Evolutionary conservation across 2,329 filamentous ascomycete genomes (phyloP), one percentile per base, ranked within the genome.

Genomic region (Podosphaera aphanis): DNA sequence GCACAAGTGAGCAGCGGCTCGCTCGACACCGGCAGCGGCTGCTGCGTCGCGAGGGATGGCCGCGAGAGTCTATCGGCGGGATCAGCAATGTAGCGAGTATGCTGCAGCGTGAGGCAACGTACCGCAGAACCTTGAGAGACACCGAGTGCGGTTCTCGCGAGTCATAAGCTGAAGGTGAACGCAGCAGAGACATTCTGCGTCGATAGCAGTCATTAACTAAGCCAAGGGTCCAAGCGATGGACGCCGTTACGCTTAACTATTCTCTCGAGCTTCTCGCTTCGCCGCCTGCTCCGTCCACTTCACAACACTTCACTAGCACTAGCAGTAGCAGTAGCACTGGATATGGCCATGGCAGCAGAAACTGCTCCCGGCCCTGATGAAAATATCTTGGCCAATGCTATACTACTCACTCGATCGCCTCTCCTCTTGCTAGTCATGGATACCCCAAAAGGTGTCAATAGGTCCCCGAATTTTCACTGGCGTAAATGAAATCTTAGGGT

Each of bases 121-220:
- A 78, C 77, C 77, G 66, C 33, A 82, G 65, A 43, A 82, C 82
- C 66, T 86, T 88, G 45, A 86, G 65, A 44, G 80, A 85, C 40
- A 86, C 73, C 18, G 77, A 74, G 62, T 86, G 81, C 33, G 81
- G 79, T 62, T 86, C 82, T 61, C 83, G 83, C 3, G 51, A 48
- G 47, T 59, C 58, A 33, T 53, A 44, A 19, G 50, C 52, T 35
- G 56, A 56, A 2, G 36, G 49, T 21, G 42, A 51, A 45, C 59
- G 55, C 53, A 57, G 55, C 49, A 57, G 58, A 48, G 47, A 50
- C 52, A 56, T 54, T 27, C 3, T 45, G 6, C 18, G 7, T 16
- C 6, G 3, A 33, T 16, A 47, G 11, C 16, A 40, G 31, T n/a
- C 25, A 39, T 29, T 29, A 11, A 29, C 25, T 29, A 29, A 11